Percentiles rank a stretch among this genome's conserved stretches.
phyloP scores from a whole-genome alignment of 1,284 basidiomycete species.

The Retiboletus flavoniger region DNA sequence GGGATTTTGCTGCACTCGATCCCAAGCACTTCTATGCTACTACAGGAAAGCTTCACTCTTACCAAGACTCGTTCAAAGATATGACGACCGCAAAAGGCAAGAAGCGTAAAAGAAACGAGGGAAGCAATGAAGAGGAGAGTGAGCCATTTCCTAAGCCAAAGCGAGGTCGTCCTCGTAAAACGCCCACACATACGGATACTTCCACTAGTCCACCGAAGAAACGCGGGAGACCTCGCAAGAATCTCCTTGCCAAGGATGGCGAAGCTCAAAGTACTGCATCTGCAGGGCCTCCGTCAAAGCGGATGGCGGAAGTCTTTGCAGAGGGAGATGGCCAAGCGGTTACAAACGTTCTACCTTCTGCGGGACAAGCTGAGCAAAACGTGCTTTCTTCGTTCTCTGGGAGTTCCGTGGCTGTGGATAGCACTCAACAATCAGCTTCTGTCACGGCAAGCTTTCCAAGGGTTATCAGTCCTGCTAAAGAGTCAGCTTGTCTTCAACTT shows the following conservation, averaged over 20 bases:
- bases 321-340: background rate
- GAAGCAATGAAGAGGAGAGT: slow-evolving; percentile 25
- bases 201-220: slow-evolving; percentile 21
- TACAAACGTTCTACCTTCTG: background rate
- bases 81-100: slow-evolving; percentile 24
- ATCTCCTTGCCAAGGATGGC: slow-evolving; percentile 9
- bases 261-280: background rate
- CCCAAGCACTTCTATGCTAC: slow-evolving; percentile 54
- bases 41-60: slow-evolving; percentile 39
- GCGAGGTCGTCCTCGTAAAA: slow-evolving; percentile 40
- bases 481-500: background rate
- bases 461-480: background rate
- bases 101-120: slow-evolving; percentile 31
- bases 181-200: slow-evolving; percentile 10
- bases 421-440: background rate
- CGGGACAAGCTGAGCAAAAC: background rate
- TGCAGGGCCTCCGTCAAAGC: background rate
- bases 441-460: background rate
- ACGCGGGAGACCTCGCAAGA: slow-evolving; percentile 39
- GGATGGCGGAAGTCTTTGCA: background rate
- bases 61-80: slow-evolving; percentile 50
- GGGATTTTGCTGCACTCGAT: slow-evolving; percentile 50
- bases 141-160: slow-evolving; percentile 36
- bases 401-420: background rate
- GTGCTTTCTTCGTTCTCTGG: background rate